Percentiles rank a stretch among this genome's conserved stretches.
These are phyloP conservation scores for Candida corydali DNA, from an alignment of 805 yeast species.

Conservation along the genomic window DNA sequence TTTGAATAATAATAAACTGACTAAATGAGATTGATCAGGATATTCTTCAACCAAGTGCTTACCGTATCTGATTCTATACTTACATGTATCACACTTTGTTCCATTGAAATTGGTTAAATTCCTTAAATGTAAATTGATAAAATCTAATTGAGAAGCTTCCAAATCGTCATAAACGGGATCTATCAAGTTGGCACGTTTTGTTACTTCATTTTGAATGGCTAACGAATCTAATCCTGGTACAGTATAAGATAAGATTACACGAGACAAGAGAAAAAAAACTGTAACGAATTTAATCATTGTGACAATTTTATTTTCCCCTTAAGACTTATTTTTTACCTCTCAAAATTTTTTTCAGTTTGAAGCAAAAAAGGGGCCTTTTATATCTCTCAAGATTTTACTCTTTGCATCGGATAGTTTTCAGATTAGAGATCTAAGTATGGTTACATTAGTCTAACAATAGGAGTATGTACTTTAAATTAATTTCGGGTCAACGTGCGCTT, in stretches of 20 bases:
- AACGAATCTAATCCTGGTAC: constrained; percentile 20
- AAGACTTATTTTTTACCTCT: too few relatives aligned
- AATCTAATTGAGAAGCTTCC: constrained; percentile 23
- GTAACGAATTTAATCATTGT: not conserved
- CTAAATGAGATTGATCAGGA: constrained; percentile 32
- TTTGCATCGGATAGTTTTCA: too few relatives aligned
- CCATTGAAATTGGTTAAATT: constrained; percentile 28
- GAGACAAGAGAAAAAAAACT: not conserved
- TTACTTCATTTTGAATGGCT: constrained; percentile 19
- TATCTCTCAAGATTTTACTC: too few relatives aligned
- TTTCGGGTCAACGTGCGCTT: too few relatives aligned
- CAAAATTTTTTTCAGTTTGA: too few relatives aligned
- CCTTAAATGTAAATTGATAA: constrained; percentile 22
- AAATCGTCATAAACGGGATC: constrained; percentile 24
- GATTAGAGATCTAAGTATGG: too few relatives aligned
- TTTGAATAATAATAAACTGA: constrained; percentile 32
- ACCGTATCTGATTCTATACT: constrained; percentile 30
- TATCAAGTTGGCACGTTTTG: constrained; percentile 18
- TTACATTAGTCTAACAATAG: too few relatives aligned
- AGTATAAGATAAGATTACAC: constrained; percentile 9
- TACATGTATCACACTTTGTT: constrained; percentile 32
- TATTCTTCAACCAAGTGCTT: constrained; percentile 20
- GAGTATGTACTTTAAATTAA: too few relatives aligned
- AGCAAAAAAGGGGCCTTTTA: too few relatives aligned
- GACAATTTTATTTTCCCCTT: not conserved